These are phyloP conservation scores for Fragosphaeria purpurea DNA, from an alignment of 2,329 filamentous ascomycete species.

Conservation along the genomic window DNA sequence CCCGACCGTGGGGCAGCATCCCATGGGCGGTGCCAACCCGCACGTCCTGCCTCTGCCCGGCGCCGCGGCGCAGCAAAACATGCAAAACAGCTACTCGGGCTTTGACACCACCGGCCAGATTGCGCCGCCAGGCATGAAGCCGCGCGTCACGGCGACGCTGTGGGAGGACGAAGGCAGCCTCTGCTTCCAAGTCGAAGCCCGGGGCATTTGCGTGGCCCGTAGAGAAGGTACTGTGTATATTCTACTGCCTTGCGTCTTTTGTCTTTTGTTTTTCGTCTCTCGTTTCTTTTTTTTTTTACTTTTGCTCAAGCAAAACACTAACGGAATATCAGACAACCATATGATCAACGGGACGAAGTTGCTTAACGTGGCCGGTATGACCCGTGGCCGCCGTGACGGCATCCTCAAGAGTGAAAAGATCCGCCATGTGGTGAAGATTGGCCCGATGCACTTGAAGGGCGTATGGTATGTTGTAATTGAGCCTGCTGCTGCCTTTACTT, in stretches of 20 bases:
- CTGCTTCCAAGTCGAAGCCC: conserved; percentile 95
- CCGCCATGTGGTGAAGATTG: conserved; percentile 95
- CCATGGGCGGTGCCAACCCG: conserved; percentile 52
- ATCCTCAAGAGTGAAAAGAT: conserved; percentile 97
- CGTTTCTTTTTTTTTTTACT: neutral
- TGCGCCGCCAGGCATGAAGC: conserved; percentile 89
- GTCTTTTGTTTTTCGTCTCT: neutral
- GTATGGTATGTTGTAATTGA: conserved; percentile 60
- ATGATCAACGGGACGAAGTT: conserved; percentile 99
- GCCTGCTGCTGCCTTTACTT: too few species aligned
- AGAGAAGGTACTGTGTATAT: conserved; percentile 61
- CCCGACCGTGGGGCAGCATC: conserved; percentile 45
- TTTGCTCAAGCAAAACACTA: neutral
- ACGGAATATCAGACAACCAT: conserved; percentile 62
- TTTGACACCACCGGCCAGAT: conserved; percentile 86
- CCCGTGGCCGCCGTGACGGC: conserved; percentile 83
- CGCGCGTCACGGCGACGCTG: conserved; percentile 85
- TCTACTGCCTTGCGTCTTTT: neutral
- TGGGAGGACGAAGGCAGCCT: conserved; percentile 98
- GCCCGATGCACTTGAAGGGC: conserved; percentile 96
- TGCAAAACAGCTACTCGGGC: conserved; percentile 45
- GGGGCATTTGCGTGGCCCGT: conserved; percentile 89
- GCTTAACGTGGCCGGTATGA: conserved; percentile 96
- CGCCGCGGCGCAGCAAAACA: conserved; percentile 31
- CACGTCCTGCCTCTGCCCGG: conserved; percentile 64